phyloP scores from a whole-genome alignment of 208 protist species.

The Borovskyia barvae region DNA sequence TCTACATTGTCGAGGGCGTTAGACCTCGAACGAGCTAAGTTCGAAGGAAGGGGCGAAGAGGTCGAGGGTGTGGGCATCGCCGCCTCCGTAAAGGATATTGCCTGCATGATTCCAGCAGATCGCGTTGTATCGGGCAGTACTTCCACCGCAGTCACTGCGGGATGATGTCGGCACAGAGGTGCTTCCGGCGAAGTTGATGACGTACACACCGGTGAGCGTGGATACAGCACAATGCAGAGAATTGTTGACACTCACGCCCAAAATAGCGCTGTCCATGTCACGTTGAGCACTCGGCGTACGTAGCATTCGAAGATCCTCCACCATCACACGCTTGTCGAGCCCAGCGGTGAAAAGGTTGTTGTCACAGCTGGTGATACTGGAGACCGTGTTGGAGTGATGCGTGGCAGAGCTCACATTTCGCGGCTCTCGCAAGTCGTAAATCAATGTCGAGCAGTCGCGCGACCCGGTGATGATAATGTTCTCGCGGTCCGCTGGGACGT shows the following conservation, averaged over 20 bases:
- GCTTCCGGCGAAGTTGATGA: slow-evolving; percentile 68
- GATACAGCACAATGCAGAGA: slow-evolving; percentile 77
- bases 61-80: slow-evolving; percentile 73
- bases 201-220: slow-evolving; percentile 77
- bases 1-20: too few species aligned
- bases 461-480: slow-evolving; percentile 79
- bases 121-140: slow-evolving; percentile 68
- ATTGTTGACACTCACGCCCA: slow-evolving; percentile 66
- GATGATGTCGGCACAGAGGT: slow-evolving; percentile 40
- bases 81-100: slow-evolving; percentile 70
- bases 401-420: slow-evolving; percentile 38
- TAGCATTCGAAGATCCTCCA: slow-evolving; percentile 80
- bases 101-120: slow-evolving; percentile 74
- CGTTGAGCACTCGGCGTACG: slow-evolving; percentile 27
- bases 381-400: slow-evolving; percentile 76
- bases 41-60: slow-evolving; percentile 54
- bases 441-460: slow-evolving; percentile 72
- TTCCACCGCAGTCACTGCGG: slow-evolving; percentile 52
- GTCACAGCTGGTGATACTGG: slow-evolving; percentile 70
- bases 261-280: slow-evolving; percentile 80
- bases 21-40: slow-evolving; percentile 11
- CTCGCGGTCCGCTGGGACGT: slow-evolving; percentile 64
- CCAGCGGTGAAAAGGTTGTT: slow-evolving; percentile 83
- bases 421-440: slow-evolving; percentile 70
- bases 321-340: slow-evolving; percentile 73